Conservation (phyloP, 1,284 basidiomycete species). For the Xanthoconium separans region DNA sequence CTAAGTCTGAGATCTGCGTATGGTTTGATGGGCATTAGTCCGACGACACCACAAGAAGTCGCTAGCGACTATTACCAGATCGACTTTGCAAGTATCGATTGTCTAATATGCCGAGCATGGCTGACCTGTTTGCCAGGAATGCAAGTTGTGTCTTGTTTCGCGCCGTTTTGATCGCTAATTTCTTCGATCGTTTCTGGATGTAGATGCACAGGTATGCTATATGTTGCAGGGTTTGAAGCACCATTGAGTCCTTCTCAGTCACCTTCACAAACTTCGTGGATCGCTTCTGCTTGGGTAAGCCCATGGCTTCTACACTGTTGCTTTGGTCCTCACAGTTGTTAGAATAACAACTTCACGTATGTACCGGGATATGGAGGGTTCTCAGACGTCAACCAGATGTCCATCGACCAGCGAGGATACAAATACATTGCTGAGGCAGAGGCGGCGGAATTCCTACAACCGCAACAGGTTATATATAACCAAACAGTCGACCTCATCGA, state of each 20-base stretch:
- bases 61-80: slow-evolving; percentile 57
- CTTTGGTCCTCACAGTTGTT: slow-evolving; percentile 9
- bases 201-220: slow-evolving; percentile 29
- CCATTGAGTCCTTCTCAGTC: slow-evolving; percentile 36
- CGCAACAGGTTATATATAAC: slow-evolving; percentile 48
- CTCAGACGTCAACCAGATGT: slow-evolving; percentile 53
- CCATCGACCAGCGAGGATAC: slow-evolving; percentile 63
- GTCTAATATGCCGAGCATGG: neutral
- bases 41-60: slow-evolving; percentile 42
- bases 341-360: slow-evolving; percentile 70
- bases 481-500: slow-evolving; percentile 51
- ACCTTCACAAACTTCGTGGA: slow-evolving; percentile 60
- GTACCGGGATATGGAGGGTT: slow-evolving; percentile 55
- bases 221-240: neutral
- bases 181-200: neutral
- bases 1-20: slow-evolving; percentile 50
- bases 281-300: slow-evolving; percentile 60
- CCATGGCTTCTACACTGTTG: neutral
- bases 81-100: slow-evolving; percentile 28
- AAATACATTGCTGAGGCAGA: slow-evolving; percentile 54
- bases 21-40: slow-evolving; percentile 43
- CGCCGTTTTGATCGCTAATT: slow-evolving; percentile 8
- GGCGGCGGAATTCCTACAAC: slow-evolving; percentile 48
- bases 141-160: slow-evolving; percentile 12
- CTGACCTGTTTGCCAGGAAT: slow-evolving; percentile 20